A percentile compares a stretch with the other conserved stretches of the same genome.
phyloP scores from a whole-genome alignment of 1,284 basidiomycete genomes.

The Marasmius tenuissimus region DNA sequence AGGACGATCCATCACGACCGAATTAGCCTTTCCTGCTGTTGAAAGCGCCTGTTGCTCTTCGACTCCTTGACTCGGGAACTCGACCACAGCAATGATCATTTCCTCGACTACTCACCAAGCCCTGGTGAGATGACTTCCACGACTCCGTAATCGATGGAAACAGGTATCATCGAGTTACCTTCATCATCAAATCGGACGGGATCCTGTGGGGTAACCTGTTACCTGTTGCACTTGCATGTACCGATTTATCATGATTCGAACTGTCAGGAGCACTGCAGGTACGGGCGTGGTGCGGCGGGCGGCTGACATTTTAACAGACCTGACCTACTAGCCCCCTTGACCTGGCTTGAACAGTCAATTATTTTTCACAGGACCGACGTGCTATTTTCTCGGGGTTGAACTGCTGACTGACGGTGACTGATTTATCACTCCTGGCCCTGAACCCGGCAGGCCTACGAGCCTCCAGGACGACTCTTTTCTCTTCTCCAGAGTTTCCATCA shows the following conservation, averaged over 20 bases:
- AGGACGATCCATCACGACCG: slow-evolving; percentile 1
- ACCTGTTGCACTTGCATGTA: too few relatives aligned
- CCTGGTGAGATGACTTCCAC: too few relatives aligned
- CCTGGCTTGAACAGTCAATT: too few relatives aligned
- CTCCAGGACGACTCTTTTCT: background rate
- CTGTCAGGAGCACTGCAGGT: too few relatives aligned
- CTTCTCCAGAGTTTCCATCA: background rate
- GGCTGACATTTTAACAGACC: background rate
- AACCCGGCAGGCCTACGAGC: background rate
- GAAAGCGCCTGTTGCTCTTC: background rate
- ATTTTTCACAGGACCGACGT: background rate
- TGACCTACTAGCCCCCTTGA: too few relatives aligned
- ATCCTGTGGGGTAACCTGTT: too few relatives aligned
- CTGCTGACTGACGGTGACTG: background rate
- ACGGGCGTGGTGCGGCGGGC: background rate
- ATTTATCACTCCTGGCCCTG: background rate
- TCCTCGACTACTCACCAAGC: too few relatives aligned
- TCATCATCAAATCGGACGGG: too few relatives aligned
- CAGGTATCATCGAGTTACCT: too few relatives aligned
- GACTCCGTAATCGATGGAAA: too few relatives aligned
- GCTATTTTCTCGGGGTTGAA: background rate
- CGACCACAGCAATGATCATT: background rate
- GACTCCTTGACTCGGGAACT: background rate
- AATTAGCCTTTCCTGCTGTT: background rate
- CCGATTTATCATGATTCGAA: too few relatives aligned